Evolutionary conservation across 192 early-diverging fungal species (phyloP).

Genomic region (Phycomyces blakesleeanus): DNA sequence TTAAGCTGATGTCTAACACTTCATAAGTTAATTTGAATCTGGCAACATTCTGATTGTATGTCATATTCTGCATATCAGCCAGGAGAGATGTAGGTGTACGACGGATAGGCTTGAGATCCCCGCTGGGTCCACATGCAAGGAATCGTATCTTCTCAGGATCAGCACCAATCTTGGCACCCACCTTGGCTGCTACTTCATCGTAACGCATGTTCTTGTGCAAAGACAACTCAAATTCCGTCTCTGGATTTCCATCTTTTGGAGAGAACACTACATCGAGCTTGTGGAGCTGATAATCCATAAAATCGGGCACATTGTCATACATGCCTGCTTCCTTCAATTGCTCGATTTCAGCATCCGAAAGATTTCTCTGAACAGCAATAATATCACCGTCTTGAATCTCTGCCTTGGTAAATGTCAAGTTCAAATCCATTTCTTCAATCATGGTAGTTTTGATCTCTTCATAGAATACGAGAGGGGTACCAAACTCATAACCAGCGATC

Average conservation of each 20-base stretch:
- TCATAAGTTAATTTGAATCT: slow-evolving; percentile 67
- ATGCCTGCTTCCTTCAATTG: slow-evolving; percentile 10
- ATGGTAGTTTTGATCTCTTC: slow-evolving; percentile 92
- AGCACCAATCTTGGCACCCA: slow-evolving; percentile 56
- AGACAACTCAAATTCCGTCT: slow-evolving; percentile 43
- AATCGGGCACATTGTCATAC: slow-evolving; percentile 50
- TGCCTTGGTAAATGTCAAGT: slow-evolving; percentile 59
- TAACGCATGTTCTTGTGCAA: slow-evolving; percentile 67
- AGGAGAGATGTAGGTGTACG: slow-evolving; percentile 5
- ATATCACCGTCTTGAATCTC: slow-evolving; percentile 97
- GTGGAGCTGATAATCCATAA: slow-evolving; percentile 75
- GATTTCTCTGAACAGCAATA: slow-evolving; percentile 70
- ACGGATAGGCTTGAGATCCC: slow-evolving; percentile 17
- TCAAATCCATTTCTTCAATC: slow-evolving; percentile 74
- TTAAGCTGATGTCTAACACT: slow-evolving; percentile 72
- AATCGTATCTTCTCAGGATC: slow-evolving; percentile 77
- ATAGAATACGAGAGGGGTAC: slow-evolving; percentile 47
- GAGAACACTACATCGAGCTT: slow-evolving; percentile 73
- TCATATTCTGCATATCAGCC: background rate
- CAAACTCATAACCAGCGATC: slow-evolving; percentile 50
- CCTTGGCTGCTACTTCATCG: slow-evolving; percentile 56
- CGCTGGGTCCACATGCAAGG: slow-evolving; percentile 31
- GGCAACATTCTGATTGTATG: background rate
- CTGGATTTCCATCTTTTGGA: slow-evolving; percentile 39
- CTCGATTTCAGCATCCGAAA: slow-evolving; percentile 45